Evolutionary conservation across 495 filamentous ascomycete genomes (phyloP).

Genomic region (Rhypophila decipiens): DNA sequence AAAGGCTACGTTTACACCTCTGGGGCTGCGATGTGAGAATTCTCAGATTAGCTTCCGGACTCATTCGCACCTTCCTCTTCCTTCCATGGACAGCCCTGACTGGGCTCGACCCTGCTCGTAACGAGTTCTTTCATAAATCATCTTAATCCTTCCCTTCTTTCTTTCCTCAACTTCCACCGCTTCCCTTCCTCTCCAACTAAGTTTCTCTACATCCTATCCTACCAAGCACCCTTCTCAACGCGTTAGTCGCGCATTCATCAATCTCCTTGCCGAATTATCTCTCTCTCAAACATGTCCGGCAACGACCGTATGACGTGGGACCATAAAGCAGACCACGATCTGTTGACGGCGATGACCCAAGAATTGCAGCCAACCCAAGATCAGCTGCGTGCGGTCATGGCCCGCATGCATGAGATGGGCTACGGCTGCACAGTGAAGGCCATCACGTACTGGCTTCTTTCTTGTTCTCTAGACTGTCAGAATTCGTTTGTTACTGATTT

Average conservation of each 20-base stretch:
- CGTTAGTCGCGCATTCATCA: not conserved
- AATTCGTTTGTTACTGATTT: not conserved
- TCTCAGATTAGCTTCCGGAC: not conserved
- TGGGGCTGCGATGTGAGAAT: slow-evolving; percentile 22
- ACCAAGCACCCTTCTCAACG: not conserved
- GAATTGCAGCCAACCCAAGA: slow-evolving; percentile 13
- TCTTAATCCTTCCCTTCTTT: not conserved
- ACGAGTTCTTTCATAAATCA: too few species aligned
- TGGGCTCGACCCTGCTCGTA: too few species aligned
- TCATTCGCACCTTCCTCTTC: not conserved
- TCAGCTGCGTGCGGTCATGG: slow-evolving; percentile 14
- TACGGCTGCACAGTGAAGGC: slow-evolving; percentile 25
- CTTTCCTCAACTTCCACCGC: slow-evolving; percentile 1
- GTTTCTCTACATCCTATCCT: not conserved
- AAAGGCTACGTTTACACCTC: slow-evolving; percentile 24
- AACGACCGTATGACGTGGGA: slow-evolving; percentile 23
- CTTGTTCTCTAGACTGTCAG: not conserved
- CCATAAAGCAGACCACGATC: slow-evolving; percentile 20
- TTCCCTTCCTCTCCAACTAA: not conserved
- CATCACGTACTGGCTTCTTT: slow-evolving; percentile 16
- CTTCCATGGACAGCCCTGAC: too few species aligned
- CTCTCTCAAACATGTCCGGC: not conserved
- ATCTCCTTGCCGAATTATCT: not conserved
- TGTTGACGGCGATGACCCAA: slow-evolving; percentile 14
- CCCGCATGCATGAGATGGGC: slow-evolving; percentile 14